Evolutionary conservation across 495 filamentous ascomycete genomes (phyloP).

Genomic region (Darksidea phi): DNA sequence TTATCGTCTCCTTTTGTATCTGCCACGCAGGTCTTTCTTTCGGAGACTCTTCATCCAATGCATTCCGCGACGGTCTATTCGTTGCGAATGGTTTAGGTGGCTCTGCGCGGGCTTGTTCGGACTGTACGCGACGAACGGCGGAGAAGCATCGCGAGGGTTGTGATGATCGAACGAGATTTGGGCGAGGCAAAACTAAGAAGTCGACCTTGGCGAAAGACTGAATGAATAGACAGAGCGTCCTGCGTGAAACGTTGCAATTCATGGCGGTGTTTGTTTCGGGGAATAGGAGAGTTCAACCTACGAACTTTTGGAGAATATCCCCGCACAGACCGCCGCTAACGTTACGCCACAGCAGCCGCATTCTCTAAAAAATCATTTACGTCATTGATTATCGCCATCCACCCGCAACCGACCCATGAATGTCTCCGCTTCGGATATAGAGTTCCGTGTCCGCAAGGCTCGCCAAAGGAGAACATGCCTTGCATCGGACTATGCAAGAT

Average conservation of each 20-base stretch:
- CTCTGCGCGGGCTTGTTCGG: not conserved
- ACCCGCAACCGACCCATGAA: too few relatives aligned
- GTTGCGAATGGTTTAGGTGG: conserved; percentile 18
- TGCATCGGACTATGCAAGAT: too few relatives aligned
- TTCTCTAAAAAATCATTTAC: not conserved
- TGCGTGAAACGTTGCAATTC: conserved; percentile 49
- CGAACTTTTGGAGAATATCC: conserved; percentile 5
- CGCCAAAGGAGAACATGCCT: too few relatives aligned
- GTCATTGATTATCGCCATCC: too few relatives aligned
- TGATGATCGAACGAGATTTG: not conserved
- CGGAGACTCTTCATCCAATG: conserved; percentile 1
- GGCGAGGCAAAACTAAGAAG: not conserved
- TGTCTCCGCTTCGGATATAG: too few relatives aligned
- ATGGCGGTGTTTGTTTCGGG: conserved; percentile 39
- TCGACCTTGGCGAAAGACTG: conserved; percentile 46
- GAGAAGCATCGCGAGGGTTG: conserved; percentile 4
- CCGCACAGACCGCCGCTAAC: conserved; percentile 4
- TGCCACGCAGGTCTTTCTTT: conserved; percentile 61
- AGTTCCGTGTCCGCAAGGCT: too few relatives aligned
- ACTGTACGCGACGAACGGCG: not conserved
- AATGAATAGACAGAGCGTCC: conserved; percentile 51
- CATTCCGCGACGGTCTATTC: conserved; percentile 32
- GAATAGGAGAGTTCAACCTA: conserved; percentile 1
- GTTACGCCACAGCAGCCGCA: not conserved
- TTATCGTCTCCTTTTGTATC: conserved; percentile 65